Conservation (phyloP, 441 rosid genomes). For the Erodium chrysanthum region DNA sequence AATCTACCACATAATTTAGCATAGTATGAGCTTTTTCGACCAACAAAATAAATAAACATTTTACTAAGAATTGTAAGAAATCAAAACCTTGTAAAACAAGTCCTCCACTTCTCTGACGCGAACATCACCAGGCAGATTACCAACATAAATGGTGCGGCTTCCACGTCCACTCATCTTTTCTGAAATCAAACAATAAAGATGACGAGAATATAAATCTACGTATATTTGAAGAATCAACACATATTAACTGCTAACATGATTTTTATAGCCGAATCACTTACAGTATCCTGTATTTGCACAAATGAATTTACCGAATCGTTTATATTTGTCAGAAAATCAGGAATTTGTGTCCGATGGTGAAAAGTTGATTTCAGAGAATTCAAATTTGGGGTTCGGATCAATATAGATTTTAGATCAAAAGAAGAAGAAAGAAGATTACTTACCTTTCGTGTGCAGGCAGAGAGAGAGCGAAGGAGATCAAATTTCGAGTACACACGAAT, state of each 20-base stretch:
- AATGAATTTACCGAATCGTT: background rate
- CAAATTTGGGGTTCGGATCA: background rate
- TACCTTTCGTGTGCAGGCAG: background rate
- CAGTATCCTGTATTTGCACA: background rate
- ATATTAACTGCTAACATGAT: background rate
- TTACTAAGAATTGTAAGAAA: background rate
- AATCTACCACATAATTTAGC: conserved; percentile 7
- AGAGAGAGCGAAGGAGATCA: background rate
- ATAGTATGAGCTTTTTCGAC: conserved; percentile 1
- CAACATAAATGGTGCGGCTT: conserved; percentile 73
- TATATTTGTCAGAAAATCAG: background rate
- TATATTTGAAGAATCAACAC: background rate
- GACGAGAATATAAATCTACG: background rate
- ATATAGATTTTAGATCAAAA: too few species aligned
- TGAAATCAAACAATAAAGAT: background rate
- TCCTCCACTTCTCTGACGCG: conserved; percentile 74
- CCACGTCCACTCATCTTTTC: conserved; percentile 53
- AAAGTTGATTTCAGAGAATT: background rate
- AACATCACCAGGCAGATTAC: conserved; percentile 76
- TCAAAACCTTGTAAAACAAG: conserved; percentile 67
- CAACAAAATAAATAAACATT: background rate
- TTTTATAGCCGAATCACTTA: background rate
- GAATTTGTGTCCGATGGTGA: background rate
- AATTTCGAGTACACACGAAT: background rate
- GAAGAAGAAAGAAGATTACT: background rate